Percentiles rank a stretch among this genome's conserved stretches.
phyloP scores from a whole-genome alignment of 129 eudicot genomes.

The Tagetes patula region DNA sequence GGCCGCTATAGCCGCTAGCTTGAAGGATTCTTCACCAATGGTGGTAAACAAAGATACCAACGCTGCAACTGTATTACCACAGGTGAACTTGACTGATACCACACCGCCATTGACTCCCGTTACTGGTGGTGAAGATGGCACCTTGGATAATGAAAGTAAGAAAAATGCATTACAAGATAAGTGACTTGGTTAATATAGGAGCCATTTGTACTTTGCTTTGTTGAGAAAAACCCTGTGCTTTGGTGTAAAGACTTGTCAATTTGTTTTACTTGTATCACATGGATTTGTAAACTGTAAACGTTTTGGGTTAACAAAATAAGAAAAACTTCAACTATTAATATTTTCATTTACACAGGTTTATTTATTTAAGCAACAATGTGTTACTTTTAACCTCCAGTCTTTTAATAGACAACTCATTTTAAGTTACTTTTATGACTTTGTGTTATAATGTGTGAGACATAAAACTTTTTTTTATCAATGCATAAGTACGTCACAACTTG shows the following conservation, averaged over 20 bases:
- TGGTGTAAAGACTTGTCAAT: constrained; percentile 37
- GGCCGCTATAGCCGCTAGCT: constrained; percentile 45
- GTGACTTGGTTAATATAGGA: constrained; percentile 28
- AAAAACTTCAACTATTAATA: background rate
- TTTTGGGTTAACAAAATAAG: constrained; percentile 20
- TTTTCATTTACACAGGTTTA: background rate
- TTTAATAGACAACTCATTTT: no score
- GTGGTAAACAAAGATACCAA: constrained; percentile 18
- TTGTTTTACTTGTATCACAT: constrained; percentile 31
- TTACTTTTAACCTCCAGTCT: no score
- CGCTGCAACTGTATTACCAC: constrained; percentile 4
- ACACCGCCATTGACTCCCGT: constrained; percentile 16
- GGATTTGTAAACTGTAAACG: constrained; percentile 32
- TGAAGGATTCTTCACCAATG: constrained; percentile 34
- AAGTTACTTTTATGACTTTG: no score
- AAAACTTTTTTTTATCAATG: no score
- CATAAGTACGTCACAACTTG: no score
- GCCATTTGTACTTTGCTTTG: constrained; percentile 16
- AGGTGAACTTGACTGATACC: constrained; percentile 6
- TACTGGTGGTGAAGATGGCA: constrained; percentile 6
- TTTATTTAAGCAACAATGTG: background rate
- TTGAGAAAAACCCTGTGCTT: constrained; percentile 5
- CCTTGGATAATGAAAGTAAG: constrained; percentile 27
- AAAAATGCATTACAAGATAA: constrained; percentile 21
- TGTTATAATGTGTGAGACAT: no score